Evolutionary conservation across 805 yeast genomes (phyloP), one percentile per base, ranked within the genome.

Genomic region (Ogataea populi-albae): DNA sequence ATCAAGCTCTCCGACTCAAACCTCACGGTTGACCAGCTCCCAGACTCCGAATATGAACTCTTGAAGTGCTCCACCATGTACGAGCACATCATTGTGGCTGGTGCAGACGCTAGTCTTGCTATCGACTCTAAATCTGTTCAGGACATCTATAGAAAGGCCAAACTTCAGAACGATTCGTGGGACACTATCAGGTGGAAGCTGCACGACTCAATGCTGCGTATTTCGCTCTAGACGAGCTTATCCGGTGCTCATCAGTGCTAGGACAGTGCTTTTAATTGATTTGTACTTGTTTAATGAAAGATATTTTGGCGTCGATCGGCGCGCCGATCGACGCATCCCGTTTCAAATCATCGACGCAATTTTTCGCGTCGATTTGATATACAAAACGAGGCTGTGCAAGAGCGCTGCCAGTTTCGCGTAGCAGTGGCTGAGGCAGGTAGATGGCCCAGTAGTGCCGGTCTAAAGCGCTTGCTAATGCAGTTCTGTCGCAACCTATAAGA

Each of bases 11-110:
- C 63, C 1, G 54, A 54, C 19, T 44, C 54, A 4, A 56, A 52
- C 30, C 25, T 41, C n/a, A 40, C 47, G 7, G 35, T 63, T 1
- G 42, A 45, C 0, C 31, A 37, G 10, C 12, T 59, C 4, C 49
- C 61, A 4, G 26, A 22, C 2, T 49, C 52, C 23, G 77, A 72
- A 40, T 30, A 60, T 3, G 54, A 57, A n/a, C 45, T 70, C 5
- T 44, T 68, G 6, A 52, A 58, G 40, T 47, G 60, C 38, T 52
- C 66, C 3, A 55, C 68, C 0, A 28, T 60, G 21, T 68, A 59
- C 45, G 71, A 68, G 27, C 62, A 49, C 26, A 27, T 69, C n/a
- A 26, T 40, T 14, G 34, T 53, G 33, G 32, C 26, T n/a, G 37
- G 32, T 22, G 27, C 37, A 2, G 48, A 39, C 4, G 24, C 16